Base-by-base conservation (phyloP, 805 yeast genomes). In the Kazachstania bromeliacearum region DNA sequence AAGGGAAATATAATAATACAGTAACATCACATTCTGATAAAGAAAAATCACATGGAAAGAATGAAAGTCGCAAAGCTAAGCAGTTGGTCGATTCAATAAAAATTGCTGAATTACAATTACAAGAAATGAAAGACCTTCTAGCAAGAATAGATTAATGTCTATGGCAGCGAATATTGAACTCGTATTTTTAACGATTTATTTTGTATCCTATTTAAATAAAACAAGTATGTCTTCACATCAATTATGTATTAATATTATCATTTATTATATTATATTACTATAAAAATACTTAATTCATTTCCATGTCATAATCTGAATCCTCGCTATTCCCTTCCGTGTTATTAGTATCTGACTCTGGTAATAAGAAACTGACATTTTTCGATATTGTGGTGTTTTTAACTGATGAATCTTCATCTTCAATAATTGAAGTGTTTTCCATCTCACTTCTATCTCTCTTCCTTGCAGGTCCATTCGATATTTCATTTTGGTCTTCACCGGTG, bases 81-180 rank as follows among this genome's bases (percentile, higher is more conserved):
- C 42, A 46, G 22, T 31, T 57, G 28, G 39, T 38, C 27, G 59
- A 57, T 35, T 48, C 60, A 2, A 48, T 57, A 2, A 42, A 51
- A 24, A 38, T 55, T 21, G 50, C 60, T 16, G 60, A 57, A 38
- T 27, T 44, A 23, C 57, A 55, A 39, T 41, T 57, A 23, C 39
- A 43, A 7, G 50, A 51, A 30, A 45, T 57, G 53, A 56, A 48
- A 28, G 44, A 37, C 8, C 31, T 38, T 13, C 31, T 53, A 10
- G 36, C 38, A 2, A 31, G 33, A n/a, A 27, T 37, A 5, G 42
- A 42, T 14, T 21, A 21, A 19, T 29, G 15, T 13, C 7, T 19
- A n/a, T n/a, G n/a, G n/a, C n/a, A n/a, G n/a, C n/a, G n/a, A n/a
- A n/a, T n/a, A n/a, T n/a, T n/a, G n/a, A n/a, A n/a, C n/a, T n/a